phyloP scores from a whole-genome alignment of 2,329 filamentous ascomycete genomes.

The Blastomyces percursus region DNA sequence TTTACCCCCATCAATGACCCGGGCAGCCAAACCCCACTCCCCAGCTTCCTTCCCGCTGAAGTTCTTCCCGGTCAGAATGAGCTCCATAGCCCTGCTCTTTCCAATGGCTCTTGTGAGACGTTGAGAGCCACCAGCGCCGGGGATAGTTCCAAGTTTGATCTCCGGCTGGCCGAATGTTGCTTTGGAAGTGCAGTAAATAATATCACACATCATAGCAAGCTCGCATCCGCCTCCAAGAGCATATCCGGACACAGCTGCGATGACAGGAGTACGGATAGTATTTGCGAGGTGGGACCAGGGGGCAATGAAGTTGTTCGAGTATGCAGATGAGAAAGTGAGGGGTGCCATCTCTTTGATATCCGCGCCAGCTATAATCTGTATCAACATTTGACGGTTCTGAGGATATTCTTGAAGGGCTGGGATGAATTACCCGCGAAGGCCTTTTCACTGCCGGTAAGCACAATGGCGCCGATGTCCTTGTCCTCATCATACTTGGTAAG shows the following conservation, averaged over 20 bases:
- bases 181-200: conserved; percentile 74
- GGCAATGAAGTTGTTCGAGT: conserved; percentile 86
- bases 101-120: conserved; percentile 71
- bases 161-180: conserved; percentile 96
- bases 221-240: conserved; percentile 93
- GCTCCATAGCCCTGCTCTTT: conserved; percentile 80
- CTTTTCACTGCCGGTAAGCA: conserved; percentile 79
- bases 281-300: conserved; percentile 81
- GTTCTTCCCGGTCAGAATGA: conserved; percentile 74
- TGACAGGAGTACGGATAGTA: conserved; percentile 81
- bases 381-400: background rate
- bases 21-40: conserved; percentile 81
- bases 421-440: conserved; percentile 58
- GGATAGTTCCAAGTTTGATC: conserved; percentile 87
- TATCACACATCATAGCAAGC: conserved; percentile 93
- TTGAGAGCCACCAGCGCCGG: conserved; percentile 85
- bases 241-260: conserved; percentile 88
- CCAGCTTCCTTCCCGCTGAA: conserved; percentile 78
- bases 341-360: conserved; percentile 99
- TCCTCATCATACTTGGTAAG: conserved; percentile 60
- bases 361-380: conserved; percentile 55
- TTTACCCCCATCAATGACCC: conserved; percentile 60
- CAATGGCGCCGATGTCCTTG: conserved; percentile 59
- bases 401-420: background rate
- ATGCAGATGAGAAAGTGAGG: conserved; percentile 77